Conservation (phyloP, 768 basidiomycete genomes). For the Lentinula sp. region DNA sequence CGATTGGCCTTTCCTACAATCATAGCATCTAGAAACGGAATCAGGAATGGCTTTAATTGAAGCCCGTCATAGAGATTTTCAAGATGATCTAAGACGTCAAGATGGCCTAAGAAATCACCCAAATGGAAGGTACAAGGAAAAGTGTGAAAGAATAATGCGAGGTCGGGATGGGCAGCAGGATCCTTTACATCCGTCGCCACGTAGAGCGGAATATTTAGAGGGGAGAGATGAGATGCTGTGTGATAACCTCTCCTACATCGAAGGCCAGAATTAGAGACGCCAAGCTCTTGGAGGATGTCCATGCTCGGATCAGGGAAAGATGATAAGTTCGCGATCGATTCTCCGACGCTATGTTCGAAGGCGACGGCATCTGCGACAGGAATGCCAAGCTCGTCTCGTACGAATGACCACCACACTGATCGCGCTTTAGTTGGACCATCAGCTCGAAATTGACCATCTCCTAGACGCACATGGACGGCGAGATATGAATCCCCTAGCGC, state of each 20-base stretch:
- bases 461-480: slow-evolving; percentile 62
- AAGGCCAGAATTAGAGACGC: slow-evolving; percentile 13
- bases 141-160: slow-evolving; percentile 38
- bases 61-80: slow-evolving; percentile 44
- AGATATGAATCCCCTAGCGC: slow-evolving; percentile 40
- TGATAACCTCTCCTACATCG: slow-evolving; percentile 37
- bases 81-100: slow-evolving; percentile 25
- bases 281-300: slow-evolving; percentile 17
- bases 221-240: slow-evolving; percentile 17
- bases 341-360: slow-evolving; percentile 17
- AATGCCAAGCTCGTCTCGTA: slow-evolving; percentile 41
- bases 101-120: slow-evolving; percentile 35
- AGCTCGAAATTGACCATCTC: slow-evolving; percentile 56
- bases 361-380: slow-evolving; percentile 25
- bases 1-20: slow-evolving; percentile 51
- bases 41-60: slow-evolving; percentile 36
- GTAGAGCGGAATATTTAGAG: slow-evolving; percentile 55
- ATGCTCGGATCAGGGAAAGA: slow-evolving; percentile 11
- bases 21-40: slow-evolving; percentile 68
- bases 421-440: slow-evolving; percentile 36
- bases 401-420: slow-evolving; percentile 50
- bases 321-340: slow-evolving; percentile 12
- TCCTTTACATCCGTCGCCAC: slow-evolving; percentile 55
- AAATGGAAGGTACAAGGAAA: slow-evolving; percentile 66
- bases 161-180: slow-evolving; percentile 32